Evolutionary conservation across 139 green algal genomes (phyloP).

Genomic region (Pedinophyceae sp.): DNA sequence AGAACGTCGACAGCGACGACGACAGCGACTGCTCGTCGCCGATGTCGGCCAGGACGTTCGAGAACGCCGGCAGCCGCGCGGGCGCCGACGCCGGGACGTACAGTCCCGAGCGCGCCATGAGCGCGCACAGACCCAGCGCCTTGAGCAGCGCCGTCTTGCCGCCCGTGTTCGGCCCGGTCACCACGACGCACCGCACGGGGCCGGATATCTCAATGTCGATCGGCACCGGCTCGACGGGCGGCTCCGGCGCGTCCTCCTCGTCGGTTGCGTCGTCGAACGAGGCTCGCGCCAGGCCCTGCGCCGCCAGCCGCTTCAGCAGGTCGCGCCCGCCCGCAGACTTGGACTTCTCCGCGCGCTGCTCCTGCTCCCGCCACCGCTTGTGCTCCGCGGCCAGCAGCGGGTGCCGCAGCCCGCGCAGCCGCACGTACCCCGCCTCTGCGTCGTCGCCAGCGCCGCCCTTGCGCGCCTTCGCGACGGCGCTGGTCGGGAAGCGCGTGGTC

Average conservation of each 20-base stretch:
- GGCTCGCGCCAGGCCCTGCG: slow-evolving; percentile 5
- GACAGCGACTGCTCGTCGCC: slow-evolving; percentile 69
- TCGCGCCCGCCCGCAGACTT: too few species aligned
- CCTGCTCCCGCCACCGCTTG: slow-evolving; percentile 20
- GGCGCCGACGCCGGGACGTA: slow-evolving; percentile 49
- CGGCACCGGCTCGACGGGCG: too few species aligned
- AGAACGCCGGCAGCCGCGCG: slow-evolving; percentile 47
- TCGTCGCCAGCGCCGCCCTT: background rate
- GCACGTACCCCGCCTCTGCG: slow-evolving; percentile 11
- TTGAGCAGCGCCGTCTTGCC: slow-evolving; percentile 91
- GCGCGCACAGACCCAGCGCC: slow-evolving; percentile 49
- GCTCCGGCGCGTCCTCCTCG: background rate
- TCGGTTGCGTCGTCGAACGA: background rate
- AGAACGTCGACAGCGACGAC: slow-evolving; percentile 87
- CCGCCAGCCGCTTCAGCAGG: slow-evolving; percentile 8
- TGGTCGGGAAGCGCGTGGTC: slow-evolving; percentile 30
- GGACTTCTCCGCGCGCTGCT: too few species aligned
- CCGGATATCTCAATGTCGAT: too few species aligned
- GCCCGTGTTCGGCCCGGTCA: slow-evolving; percentile 76
- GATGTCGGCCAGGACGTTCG: slow-evolving; percentile 75
- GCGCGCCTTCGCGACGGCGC: slow-evolving; percentile 7
- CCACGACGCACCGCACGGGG: too few species aligned
- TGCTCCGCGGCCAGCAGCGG: slow-evolving; percentile 53
- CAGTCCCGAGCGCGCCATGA: slow-evolving; percentile 66
- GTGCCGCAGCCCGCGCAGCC: slow-evolving; percentile 36